Conservation (phyloP, 768 basidiomycete genomes). For the Mycena rebaudengoi region DNA sequence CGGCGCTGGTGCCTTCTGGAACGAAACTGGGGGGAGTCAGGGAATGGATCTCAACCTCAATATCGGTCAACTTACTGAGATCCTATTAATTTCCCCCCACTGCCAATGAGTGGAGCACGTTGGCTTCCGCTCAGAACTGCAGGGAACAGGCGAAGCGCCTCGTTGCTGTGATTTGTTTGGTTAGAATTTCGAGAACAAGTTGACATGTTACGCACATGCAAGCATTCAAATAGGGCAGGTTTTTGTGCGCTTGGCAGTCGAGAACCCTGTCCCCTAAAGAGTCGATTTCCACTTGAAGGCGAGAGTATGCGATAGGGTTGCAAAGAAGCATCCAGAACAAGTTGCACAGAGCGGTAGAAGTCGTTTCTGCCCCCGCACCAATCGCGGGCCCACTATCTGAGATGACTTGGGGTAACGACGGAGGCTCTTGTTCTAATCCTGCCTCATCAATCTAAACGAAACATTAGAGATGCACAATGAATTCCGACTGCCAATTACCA, state of each 20-base stretch:
- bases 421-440: constrained; percentile 22
- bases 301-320: constrained; percentile 29
- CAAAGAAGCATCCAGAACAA: constrained; percentile 27
- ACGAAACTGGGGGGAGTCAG: constrained; percentile 36
- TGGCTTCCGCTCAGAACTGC: constrained; percentile 45
- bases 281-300: constrained; percentile 40
- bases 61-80: constrained; percentile 22
- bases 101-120: constrained; percentile 40
- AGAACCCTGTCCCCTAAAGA: constrained; percentile 22
- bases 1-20: constrained; percentile 47
- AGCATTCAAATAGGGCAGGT: constrained; percentile 41
- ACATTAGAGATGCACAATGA: background rate
- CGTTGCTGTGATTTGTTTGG: constrained; percentile 38
- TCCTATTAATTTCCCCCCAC: constrained; percentile 39
- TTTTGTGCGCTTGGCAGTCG: constrained; percentile 32
- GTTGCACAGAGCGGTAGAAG: constrained; percentile 25
- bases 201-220: constrained; percentile 38
- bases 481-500: constrained; percentile 15
- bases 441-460: constrained; percentile 31
- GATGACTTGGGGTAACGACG: constrained; percentile 26
- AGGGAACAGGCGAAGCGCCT: constrained; percentile 47
- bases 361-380: constrained; percentile 29
- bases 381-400: constrained; percentile 27
- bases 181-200: background rate
- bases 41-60: background rate